phyloP scores from a whole-genome alignment of 1,284 basidiomycete species.

The Hymenochaete sp. region DNA sequence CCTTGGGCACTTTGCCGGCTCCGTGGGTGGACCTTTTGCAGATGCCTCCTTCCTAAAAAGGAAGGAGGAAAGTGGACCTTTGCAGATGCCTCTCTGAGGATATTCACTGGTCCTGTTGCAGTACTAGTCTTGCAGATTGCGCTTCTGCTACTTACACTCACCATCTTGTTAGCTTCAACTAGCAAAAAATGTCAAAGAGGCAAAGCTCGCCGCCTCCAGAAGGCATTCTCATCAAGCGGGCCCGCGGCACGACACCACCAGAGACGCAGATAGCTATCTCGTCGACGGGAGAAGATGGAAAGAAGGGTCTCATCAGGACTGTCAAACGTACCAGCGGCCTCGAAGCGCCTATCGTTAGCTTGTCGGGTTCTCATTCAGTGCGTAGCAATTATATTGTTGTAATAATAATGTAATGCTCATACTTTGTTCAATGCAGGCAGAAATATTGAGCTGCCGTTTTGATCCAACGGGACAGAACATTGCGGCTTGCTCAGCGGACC shows the following conservation, averaged over 20 bases:
- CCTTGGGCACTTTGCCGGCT: too few species aligned
- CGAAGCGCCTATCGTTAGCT: slow-evolving; percentile 73
- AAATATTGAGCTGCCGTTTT: slow-evolving; percentile 72
- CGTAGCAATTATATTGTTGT: slow-evolving; percentile 19
- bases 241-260: slow-evolving; percentile 49
- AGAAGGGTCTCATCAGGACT: slow-evolving; percentile 67
- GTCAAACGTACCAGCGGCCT: slow-evolving; percentile 71
- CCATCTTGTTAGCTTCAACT: not conserved
- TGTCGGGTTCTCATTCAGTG: slow-evolving; percentile 69
- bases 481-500: slow-evolving; percentile 74
- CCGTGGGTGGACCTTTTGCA: too few species aligned
- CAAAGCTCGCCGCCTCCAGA: slow-evolving; percentile 43
- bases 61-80: too few species aligned
- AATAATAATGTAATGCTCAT: not conserved
- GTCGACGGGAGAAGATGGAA: slow-evolving; percentile 56
- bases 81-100: not conserved
- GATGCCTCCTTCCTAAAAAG: too few species aligned
- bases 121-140: not conserved
- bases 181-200: slow-evolving; percentile 55
- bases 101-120: not conserved
- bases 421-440: slow-evolving; percentile 38
- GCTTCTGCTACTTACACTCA: too few species aligned
- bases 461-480: slow-evolving; percentile 77
- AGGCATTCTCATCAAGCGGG: slow-evolving; percentile 56
- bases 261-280: slow-evolving; percentile 69